These are phyloP conservation scores for Jaenimonas drosophilae DNA, from an alignment of 208 protist species.

Conservation along the genomic window DNA sequence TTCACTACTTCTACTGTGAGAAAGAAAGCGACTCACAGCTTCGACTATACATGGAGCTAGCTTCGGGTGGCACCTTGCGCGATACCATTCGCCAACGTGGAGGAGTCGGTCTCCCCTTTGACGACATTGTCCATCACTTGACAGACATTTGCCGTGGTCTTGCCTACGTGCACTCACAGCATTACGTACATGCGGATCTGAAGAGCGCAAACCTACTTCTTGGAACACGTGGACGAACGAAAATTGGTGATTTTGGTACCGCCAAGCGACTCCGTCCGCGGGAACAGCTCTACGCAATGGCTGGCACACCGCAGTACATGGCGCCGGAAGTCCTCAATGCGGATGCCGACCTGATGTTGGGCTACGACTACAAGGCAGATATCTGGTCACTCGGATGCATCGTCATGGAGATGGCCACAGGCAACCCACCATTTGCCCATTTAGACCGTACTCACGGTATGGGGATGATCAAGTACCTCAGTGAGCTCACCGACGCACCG, in stretches of 20 bases:
- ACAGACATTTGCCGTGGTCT: conserved; percentile 79
- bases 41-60: conserved; percentile 90
- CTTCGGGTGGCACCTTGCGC: conserved; percentile 76
- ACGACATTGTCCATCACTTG: conserved; percentile 64
- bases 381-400: conserved; percentile 88
- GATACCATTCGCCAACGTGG: conserved; percentile 59
- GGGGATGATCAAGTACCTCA: conserved; percentile 78
- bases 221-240: conserved; percentile 61
- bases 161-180: conserved; percentile 80
- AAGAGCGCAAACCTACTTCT: conserved; percentile 89
- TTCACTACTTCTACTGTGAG: conserved; percentile 90
- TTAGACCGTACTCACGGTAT: conserved; percentile 60
- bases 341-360: conserved; percentile 28
- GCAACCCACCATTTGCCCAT: conserved; percentile 61
- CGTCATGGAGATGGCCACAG: conserved; percentile 82
- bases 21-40: conserved; percentile 69
- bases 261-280: conserved; percentile 66
- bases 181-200: conserved; percentile 86
- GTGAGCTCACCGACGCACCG: conserved; percentile 57
- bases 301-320: conserved; percentile 90
- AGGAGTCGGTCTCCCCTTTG: conserved; percentile 45
- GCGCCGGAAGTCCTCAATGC: conserved; percentile 83
- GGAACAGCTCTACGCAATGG: conserved; percentile 69
- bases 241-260: conserved; percentile 94
- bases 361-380: conserved; percentile 85